Evolutionary conservation across 495 filamentous ascomycete species (phyloP).

Genomic region (Extremus antarcticus): DNA sequence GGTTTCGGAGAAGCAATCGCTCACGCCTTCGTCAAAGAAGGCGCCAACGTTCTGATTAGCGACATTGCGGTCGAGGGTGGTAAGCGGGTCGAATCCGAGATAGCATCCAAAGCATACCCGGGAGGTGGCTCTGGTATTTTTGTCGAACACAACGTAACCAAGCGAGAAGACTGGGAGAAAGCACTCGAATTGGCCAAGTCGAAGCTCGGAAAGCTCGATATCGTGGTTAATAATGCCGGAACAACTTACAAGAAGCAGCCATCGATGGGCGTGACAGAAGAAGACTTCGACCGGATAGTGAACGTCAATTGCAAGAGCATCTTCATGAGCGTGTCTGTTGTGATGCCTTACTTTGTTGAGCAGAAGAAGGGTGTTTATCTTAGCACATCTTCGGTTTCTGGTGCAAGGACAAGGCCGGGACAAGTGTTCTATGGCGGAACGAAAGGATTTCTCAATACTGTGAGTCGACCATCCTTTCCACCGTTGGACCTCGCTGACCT

Average conservation of each 20-base stretch:
- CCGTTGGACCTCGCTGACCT: neutral
- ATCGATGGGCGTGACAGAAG: slow-evolving; percentile 1
- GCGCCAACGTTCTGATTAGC: slow-evolving; percentile 15
- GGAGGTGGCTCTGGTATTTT: neutral
- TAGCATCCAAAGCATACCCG: neutral
- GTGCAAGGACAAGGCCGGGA: slow-evolving; percentile 18
- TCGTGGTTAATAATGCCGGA: slow-evolving; percentile 23
- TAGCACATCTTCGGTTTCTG: slow-evolving; percentile 23
- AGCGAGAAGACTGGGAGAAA: slow-evolving; percentile 8
- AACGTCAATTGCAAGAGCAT: slow-evolving; percentile 11
- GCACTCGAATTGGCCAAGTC: slow-evolving; percentile 1
- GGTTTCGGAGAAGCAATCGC: slow-evolving; percentile 18
- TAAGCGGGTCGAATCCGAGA: neutral
- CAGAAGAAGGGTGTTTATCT: slow-evolving; percentile 13
- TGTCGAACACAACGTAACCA: slow-evolving; percentile 16
- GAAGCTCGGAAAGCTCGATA: slow-evolving; percentile 12
- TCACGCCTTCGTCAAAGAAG: slow-evolving; percentile 14
- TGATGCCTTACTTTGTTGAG: slow-evolving; percentile 9
- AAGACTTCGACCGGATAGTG: slow-evolving; percentile 15
- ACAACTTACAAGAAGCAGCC: neutral
- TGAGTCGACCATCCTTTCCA: slow-evolving; percentile 17
- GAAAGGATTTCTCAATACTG: slow-evolving; percentile 19
- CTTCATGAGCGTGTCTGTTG: slow-evolving; percentile 1
- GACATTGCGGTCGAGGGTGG: slow-evolving; percentile 15
- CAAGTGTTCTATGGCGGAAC: slow-evolving; percentile 23